A percentile compares a stretch with the other conserved stretches of the same genome.
Evolutionary conservation across 2,329 filamentous ascomycete genomes (phyloP).

Genomic region (Paecilomyces formosus): DNA sequence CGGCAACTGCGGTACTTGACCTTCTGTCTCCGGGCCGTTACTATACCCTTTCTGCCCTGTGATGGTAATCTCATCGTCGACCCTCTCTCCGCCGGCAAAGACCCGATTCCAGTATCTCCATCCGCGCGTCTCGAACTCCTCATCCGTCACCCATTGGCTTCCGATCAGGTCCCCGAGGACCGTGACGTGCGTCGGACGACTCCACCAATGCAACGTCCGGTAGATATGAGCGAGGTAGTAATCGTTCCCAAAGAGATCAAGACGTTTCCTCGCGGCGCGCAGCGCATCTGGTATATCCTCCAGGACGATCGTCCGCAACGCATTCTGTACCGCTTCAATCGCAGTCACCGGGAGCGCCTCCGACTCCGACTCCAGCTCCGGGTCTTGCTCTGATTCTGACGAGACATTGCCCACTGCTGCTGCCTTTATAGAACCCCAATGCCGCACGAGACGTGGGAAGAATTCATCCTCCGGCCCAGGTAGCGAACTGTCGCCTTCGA

Average conservation of each 20-base stretch:
- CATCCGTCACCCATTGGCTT: conserved; percentile 87
- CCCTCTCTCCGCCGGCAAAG: conserved; percentile 60
- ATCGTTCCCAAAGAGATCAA: conserved; percentile 92
- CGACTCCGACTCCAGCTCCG: no score
- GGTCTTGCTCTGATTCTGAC: background rate
- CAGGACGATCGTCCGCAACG: conserved; percentile 39
- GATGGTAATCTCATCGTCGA: conserved; percentile 42
- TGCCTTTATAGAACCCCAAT: conserved; percentile 21
- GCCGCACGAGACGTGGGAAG: conserved; percentile 32
- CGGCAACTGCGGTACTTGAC: conserved; percentile 26
- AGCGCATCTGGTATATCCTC: conserved; percentile 63
- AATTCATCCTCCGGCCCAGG: conserved; percentile 44
- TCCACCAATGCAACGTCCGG: conserved; percentile 75
- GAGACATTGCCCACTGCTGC: conserved; percentile 5
- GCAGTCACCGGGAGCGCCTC: conserved; percentile 6
- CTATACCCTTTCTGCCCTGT: conserved; percentile 26
- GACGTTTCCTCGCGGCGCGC: conserved; percentile 62
- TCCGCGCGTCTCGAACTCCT: conserved; percentile 70
- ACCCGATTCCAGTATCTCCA: conserved; percentile 73
- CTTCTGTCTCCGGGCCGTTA: conserved; percentile 26
- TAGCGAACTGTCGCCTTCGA: conserved; percentile 85
- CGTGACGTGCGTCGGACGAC: conserved; percentile 73
- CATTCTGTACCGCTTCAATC: conserved; percentile 13
- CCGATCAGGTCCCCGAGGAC: conserved; percentile 88
- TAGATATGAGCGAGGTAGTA: conserved; percentile 92